Base-by-base conservation (phyloP, 805 yeast species). In the Saccharomycopsis javanensis region DNA sequence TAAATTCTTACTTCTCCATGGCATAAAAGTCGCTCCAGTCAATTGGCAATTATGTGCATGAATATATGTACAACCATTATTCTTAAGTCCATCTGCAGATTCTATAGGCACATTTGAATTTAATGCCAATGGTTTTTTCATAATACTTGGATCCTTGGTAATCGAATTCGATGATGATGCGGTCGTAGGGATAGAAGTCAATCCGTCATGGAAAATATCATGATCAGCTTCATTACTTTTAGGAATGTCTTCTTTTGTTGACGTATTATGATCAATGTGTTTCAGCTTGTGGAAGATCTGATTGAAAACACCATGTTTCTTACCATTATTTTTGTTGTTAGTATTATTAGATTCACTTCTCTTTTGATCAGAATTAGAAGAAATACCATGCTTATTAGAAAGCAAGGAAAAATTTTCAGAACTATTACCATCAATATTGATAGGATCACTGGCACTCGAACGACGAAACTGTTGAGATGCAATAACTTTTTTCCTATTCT, bases 11-110 rank as follows among this genome's bases (percentile, higher is more conserved):
- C 96, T 85, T 4, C 74, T 73, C 18, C 78, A 71, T 0, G 97
- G 96, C 0, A 95, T 96, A 70, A 89, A 80, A 0, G 81, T 64
- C 0, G 96, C 91, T 38, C 79, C 81, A 46, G 92, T 90, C 34
- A 89, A 87, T 35, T 80, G 78, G 0, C 83, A 72, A 65, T 81
- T 82, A 68, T 87, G 90, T 0, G 94, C 88, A 70, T 86, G 92
- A 67, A 88, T 85, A 4, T 86, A 75, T 1, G 85, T 74, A 67
- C 84, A 86, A 58, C 81, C 79, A 48, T 74, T 75, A 65, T 86
- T 82, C 59, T 82, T 85, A 63, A 71, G 23, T 4, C 48, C 48
- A 18, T 42, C 48, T 1, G 27, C 15, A 18, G 48, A 42, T 6
- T 42, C 48, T 10, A 42, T 42, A 18, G 48, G 27, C 20, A 61